Evolutionary conservation across 2,329 filamentous ascomycete species (phyloP), one percentile per base, ranked within the genome.

Genomic region (Trichoderma pleuroti): DNA sequence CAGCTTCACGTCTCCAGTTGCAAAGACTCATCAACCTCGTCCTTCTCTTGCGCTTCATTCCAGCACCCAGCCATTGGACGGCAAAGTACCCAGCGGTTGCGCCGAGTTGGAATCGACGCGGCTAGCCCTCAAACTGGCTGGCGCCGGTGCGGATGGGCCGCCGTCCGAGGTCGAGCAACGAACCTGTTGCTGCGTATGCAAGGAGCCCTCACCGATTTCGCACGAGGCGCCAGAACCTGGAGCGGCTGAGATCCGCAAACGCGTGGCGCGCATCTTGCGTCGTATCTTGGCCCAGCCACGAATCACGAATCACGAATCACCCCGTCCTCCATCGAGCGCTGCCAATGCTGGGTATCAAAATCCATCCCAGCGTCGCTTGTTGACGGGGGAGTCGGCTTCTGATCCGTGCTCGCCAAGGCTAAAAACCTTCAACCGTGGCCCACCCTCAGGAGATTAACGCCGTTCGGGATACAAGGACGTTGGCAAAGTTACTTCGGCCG

Each of bases 331-430:
- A 32, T 42, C 63, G 49, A 57, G 24, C 21, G 24, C 60, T 36
- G 39, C 34, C 42, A 61, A n/a, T n/a, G 32, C 42, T n/a, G 18
- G 49, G 34, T 60, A 26, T 24, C 30, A 54, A 62, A 39, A 5
- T 1, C 36, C 34, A 60, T 59, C 34, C 26, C 57, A 61, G 67
- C 39, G 42, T 36, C 28, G 10, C 8, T 26, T 46, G n/a, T 26
- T 46, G n/a, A 60, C 60, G 61, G 57, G 59, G 67, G 30, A 32
- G 59, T 42, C 61, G 61, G 39, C 62, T 70, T 65, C 61, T 70
- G 68, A 70, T 70, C 68, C 68, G 68, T 70, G 54, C 61, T 59
- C 39, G 68, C 54, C 68, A 70, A 70, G 68, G 21, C 61, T 36
- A 70, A 66, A 66, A 70, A 70, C 36, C 68, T 70, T 70, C 59